Percentiles rank a stretch among this genome's conserved stretches.
Evolutionary conservation across 805 yeast genomes (phyloP).

Genomic region (Zygosaccharomyces gambellarensis): DNA sequence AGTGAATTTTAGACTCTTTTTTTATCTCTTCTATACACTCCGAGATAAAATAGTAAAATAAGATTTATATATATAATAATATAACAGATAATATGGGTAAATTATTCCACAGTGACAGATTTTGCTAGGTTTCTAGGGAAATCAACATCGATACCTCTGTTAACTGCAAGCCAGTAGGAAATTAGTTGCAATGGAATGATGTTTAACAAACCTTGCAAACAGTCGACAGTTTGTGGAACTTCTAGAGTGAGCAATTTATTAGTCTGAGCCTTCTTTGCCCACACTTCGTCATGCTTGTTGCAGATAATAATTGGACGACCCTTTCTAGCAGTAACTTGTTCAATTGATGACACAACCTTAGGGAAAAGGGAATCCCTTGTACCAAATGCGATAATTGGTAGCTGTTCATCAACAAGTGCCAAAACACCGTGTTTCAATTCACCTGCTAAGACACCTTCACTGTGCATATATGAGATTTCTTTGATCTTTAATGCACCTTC

Average conservation of each 20-base stretch:
- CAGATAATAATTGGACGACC: constrained; percentile 94
- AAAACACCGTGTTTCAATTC: constrained; percentile 97
- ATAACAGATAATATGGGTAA: not conserved
- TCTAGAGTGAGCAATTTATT: constrained; percentile 64
- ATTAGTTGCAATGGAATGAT: constrained; percentile 92
- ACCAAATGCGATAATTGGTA: constrained; percentile 94
- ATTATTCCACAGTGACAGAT: constrained; percentile 91
- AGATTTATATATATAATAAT: not conserved
- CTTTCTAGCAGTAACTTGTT: constrained; percentile 94
- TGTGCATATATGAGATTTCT: constrained; percentile 97
- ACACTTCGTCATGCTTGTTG: constrained; percentile 70
- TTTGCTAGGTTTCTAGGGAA: constrained; percentile 98
- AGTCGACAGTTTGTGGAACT: constrained; percentile 94
- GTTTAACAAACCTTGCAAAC: constrained; percentile 93
- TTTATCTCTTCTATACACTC: too few relatives aligned
- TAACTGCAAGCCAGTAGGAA: constrained; percentile 94
- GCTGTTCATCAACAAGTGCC: constrained; percentile 88
- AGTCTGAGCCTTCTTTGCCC: constrained; percentile 40
- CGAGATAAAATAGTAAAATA: not conserved
- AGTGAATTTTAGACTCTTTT: not conserved
- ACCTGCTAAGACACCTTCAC: constrained; percentile 99
- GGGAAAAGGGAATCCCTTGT: constrained; percentile 96
- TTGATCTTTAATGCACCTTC: constrained; percentile 98
- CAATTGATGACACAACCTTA: constrained; percentile 89
- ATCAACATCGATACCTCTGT: constrained; percentile 94